Evolutionary conservation across 768 basidiomycete species (phyloP).

Genomic region (Phlegmacium glaucopus): DNA sequence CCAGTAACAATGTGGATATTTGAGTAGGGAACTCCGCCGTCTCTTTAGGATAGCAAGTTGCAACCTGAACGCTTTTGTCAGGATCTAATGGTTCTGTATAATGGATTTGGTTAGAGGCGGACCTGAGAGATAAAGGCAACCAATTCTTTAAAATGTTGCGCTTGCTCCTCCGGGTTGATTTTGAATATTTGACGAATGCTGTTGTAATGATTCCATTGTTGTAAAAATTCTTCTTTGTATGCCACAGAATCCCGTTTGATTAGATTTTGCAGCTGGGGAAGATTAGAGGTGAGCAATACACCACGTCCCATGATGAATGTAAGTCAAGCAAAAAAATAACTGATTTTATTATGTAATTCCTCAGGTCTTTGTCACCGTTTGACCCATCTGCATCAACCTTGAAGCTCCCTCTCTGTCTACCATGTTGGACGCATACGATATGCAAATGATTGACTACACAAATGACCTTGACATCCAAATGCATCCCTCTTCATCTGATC

Average conservation of each 20-base stretch:
- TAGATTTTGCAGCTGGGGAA: slow-evolving; percentile 94
- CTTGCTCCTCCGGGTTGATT: slow-evolving; percentile 81
- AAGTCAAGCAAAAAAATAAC: background rate
- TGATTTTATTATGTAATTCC: slow-evolving; percentile 8
- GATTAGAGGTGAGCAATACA: slow-evolving; percentile 78
- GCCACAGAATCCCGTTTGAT: slow-evolving; percentile 90
- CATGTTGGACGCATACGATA: slow-evolving; percentile 54
- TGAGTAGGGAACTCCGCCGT: slow-evolving; percentile 84
- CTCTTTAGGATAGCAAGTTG: slow-evolving; percentile 90
- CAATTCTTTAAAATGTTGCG: slow-evolving; percentile 80
- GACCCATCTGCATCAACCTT: background rate
- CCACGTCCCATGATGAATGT: slow-evolving; percentile 47
- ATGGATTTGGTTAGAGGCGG: slow-evolving; percentile 5
- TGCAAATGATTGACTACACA: slow-evolving; percentile 62
- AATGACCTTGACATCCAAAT: slow-evolving; percentile 59
- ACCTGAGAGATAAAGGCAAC: slow-evolving; percentile 91
- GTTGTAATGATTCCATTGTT: slow-evolving; percentile 96
- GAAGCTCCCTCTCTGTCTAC: slow-evolving; percentile 25
- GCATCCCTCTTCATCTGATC: slow-evolving; percentile 45
- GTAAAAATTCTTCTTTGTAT: slow-evolving; percentile 94
- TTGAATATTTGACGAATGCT: slow-evolving; percentile 83
- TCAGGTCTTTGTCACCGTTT: background rate
- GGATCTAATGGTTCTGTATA: background rate
- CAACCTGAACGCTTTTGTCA: slow-evolving; percentile 45
- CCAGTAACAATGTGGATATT: slow-evolving; percentile 72